Conservation (phyloP, 2,329 filamentous ascomycete species). For the Ramularia collo-cygni region DNA sequence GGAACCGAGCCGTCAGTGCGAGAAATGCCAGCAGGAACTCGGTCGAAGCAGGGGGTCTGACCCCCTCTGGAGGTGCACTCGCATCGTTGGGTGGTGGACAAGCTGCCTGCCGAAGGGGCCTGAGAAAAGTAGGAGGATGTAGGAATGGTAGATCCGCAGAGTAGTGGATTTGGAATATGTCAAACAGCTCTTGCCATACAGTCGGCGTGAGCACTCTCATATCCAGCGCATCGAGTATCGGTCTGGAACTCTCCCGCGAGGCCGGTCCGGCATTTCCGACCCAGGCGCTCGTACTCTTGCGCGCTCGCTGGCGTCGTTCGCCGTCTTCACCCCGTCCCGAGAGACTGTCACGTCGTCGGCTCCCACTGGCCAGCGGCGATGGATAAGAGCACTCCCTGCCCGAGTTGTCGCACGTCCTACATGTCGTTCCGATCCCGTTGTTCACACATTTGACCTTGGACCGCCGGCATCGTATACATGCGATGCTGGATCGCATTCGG, state of each 20-base stretch:
- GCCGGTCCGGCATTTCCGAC: slow-evolving; percentile 30
- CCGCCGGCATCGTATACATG: slow-evolving; percentile 66
- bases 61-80: slow-evolving; percentile 9
- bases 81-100: slow-evolving; percentile 8
- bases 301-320: slow-evolving; percentile 29
- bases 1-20: slow-evolving; percentile 62
- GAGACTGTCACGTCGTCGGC: slow-evolving; percentile 23
- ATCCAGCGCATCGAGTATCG: slow-evolving; percentile 53
- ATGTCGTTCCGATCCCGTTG: slow-evolving; percentile 62
- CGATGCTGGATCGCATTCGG: slow-evolving; percentile 69
- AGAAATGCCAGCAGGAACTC: slow-evolving; percentile 59
- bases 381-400: slow-evolving; percentile 69
- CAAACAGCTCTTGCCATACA: slow-evolving; percentile 63
- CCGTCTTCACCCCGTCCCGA: slow-evolving; percentile 18
- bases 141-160: slow-evolving; percentile 66
- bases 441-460: slow-evolving; percentile 88
- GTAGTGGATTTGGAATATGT: slow-evolving; percentile 64
- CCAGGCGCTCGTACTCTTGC: slow-evolving; percentile 34
- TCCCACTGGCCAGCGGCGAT: slow-evolving; percentile 36
- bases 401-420: slow-evolving; percentile 66
- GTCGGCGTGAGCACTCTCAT: slow-evolving; percentile 55
- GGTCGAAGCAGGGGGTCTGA: slow-evolving; percentile 47
- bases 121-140: slow-evolving; percentile 57
- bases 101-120: slow-evolving; percentile 34
- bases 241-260: slow-evolving; percentile 38